Base-by-base conservation (phyloP, 805 yeast genomes). In the Metschnikowia shivogae region DNA sequence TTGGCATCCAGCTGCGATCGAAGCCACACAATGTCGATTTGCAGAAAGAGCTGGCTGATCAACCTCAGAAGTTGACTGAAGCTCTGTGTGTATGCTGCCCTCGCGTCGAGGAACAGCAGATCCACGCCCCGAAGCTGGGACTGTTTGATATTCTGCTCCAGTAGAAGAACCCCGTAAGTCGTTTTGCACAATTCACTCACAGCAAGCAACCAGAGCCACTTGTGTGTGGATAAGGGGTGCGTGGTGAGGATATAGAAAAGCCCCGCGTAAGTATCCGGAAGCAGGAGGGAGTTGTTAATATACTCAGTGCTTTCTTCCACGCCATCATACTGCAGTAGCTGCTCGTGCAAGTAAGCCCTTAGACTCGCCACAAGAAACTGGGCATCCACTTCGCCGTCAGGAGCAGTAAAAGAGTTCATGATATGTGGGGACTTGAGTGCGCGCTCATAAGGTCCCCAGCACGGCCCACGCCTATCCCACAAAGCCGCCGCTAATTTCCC, bases 241-340 rank as follows among this genome's bases (percentile, higher is more conserved):
- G 37, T 43, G 17, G 47, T 33, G 31, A 53, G 47, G 9, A 53
- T 19, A 12, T 42, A 48, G 27, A 44, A 48, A 12, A 46, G 43
- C 33, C 44, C 53, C 26, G 38, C 44, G 11, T 46, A 39, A 12
- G 33, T 7, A 31, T 53, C 56, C 4, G 50, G 50, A 14, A 48
- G 34, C 12, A 43, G 27, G n/a, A 39, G 49, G 6, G 49, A 44
- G 12, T 42, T 43, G 7, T 31, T 28, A 4, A 45, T 13, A 30
- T 35, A 52, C 17, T 43, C 49, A 8, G 24, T 12, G 24, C 19
- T 37, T 7, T 24, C 14, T n/a, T 42, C 17, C 4, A 40, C 6
- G 9, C 10, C 36, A 12, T n/a, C 36, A 14, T 30, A 43, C 12
- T 8, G 14, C 12, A 34, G 37, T n/a, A 46, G 31, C 19, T 39